phyloP scores from a whole-genome alignment of 2,329 filamentous ascomycete genomes.

The Polytolypa hystricis region DNA sequence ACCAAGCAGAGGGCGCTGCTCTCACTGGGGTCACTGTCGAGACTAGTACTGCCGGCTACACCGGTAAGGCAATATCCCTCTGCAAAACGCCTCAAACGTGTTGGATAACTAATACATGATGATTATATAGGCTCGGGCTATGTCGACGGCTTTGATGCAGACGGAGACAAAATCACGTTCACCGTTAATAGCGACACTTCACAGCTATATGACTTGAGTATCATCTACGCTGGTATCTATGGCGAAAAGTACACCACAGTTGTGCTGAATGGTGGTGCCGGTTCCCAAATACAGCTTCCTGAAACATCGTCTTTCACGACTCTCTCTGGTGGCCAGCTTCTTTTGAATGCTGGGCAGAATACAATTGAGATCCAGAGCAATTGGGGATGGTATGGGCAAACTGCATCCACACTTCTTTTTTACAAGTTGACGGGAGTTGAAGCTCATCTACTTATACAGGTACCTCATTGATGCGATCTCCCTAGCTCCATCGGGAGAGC shows the following conservation, averaged over 20 bases:
- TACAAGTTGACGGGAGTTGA: too few relatives aligned
- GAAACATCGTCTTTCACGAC: slow-evolving; percentile 30
- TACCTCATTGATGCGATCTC: slow-evolving; percentile 31
- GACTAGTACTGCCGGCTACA: slow-evolving; percentile 30
- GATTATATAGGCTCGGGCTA: slow-evolving; percentile 34
- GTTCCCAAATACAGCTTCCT: slow-evolving; percentile 32
- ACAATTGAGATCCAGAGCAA: slow-evolving; percentile 37
- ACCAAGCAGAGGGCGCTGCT: slow-evolving; percentile 34
- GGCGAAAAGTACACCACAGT: slow-evolving; percentile 37
- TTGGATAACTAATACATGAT: slow-evolving; percentile 2
- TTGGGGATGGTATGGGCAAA: slow-evolving; percentile 39
- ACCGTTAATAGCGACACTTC: slow-evolving; percentile 24
- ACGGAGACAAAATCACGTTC: slow-evolving; percentile 36
- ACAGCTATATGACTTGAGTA: slow-evolving; percentile 34
- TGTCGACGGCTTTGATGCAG: slow-evolving; percentile 36
- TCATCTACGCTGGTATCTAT: slow-evolving; percentile 37
- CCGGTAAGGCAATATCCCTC: slow-evolving; percentile 17
- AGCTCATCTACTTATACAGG: slow-evolving; percentile 2
- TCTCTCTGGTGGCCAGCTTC: slow-evolving; percentile 34
- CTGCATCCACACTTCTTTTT: too few relatives aligned
- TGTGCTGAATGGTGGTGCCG: slow-evolving; percentile 34
- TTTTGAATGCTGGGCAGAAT: slow-evolving; percentile 35
- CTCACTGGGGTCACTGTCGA: slow-evolving; percentile 32
- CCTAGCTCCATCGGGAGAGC: slow-evolving; percentile 25
- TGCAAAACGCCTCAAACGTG: not conserved